Evolutionary conservation across 805 yeast species (phyloP), one percentile per base, ranked within the genome.

Genomic region (Sugiyamaella valdiviana): DNA sequence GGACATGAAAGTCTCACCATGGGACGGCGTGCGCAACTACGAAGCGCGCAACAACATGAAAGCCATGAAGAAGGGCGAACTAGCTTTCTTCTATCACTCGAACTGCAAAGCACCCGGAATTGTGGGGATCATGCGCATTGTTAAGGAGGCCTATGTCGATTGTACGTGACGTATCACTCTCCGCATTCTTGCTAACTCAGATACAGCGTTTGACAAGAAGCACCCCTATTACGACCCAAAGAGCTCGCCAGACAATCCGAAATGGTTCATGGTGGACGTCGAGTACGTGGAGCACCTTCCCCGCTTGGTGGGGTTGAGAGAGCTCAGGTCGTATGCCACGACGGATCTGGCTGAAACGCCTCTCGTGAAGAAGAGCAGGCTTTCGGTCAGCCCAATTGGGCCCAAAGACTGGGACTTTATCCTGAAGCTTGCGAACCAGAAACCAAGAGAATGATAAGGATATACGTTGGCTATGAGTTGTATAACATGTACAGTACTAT

Each of bases 11-110:
- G 51, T 51, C 1, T 76, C 74, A 45, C 69, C 74, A n/a, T 78
- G 83, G 83, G 78, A 76, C 52, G 83, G 83, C 1, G 82, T 78
- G 9, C 64, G 83, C 41, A 78, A 78, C 57, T 72, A 72, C 51
- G 82, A 78, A 61, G 82, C 83, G 1, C 65, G 74, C 51, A 79
- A 77, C 53, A 69, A 71, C 50, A 67, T 78, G 71, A 55, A 70
- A 16, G 63, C 64, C 36, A 79, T 79, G 83, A 51, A 61, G 16
- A 54, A 55, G 37, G 76, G 72, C 14, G 83, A 78, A 50, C 46
- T 70, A 6, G 72, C 74, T 21, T 64, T 78, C 6, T 77, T 79
- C 51, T 78, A 78, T 51, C 80, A 78, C 51, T 78, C 82, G 3
- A 78, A 78, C 54, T 73, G 82, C 51, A 69, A 71, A 20, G 57